Percentiles rank a stretch among this genome's conserved stretches.
phyloP scores from a whole-genome alignment of 306 rosid genomes.

The Castanea crenata region DNA sequence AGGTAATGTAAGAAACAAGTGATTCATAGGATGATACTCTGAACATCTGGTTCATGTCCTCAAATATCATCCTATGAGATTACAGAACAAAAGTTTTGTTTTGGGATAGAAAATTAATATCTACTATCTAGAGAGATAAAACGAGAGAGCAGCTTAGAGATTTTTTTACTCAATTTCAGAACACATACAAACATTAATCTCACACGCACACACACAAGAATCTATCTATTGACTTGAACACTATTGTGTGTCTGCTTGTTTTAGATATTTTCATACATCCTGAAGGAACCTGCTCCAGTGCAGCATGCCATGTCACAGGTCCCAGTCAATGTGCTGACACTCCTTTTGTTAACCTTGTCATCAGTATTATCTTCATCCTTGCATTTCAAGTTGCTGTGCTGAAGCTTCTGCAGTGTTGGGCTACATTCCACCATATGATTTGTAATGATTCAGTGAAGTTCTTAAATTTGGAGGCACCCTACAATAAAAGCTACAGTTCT shows the following conservation, averaged over 20 bases:
- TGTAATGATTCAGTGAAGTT: conserved; percentile 67
- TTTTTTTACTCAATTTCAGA: not conserved
- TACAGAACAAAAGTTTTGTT: not conserved
- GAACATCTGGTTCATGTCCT: not conserved
- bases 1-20: not conserved
- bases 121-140: not conserved
- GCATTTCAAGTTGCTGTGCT: conserved; percentile 73
- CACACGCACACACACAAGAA: not conserved
- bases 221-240: not conserved
- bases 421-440: conserved; percentile 91
- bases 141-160: not conserved
- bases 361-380: conserved; percentile 42
- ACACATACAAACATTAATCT: not conserved
- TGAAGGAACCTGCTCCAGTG: conserved; percentile 85
- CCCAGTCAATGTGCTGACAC: conserved; percentile 60
- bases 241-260: conserved; percentile 1
- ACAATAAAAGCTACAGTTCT: conserved; percentile 18
- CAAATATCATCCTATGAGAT: not conserved
- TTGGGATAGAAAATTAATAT: not conserved
- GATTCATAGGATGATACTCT: not conserved
- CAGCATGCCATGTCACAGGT: conserved; percentile 91
- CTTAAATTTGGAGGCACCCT: conserved; percentile 83
- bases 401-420: conserved; percentile 80
- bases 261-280: conserved; percentile 62
- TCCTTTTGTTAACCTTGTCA: conserved; percentile 41